A percentile compares a stretch with the other conserved stretches of the same genome.
Conservation (phyloP, 163 green algal genomes). For the Prototheca wickerhamii region DNA sequence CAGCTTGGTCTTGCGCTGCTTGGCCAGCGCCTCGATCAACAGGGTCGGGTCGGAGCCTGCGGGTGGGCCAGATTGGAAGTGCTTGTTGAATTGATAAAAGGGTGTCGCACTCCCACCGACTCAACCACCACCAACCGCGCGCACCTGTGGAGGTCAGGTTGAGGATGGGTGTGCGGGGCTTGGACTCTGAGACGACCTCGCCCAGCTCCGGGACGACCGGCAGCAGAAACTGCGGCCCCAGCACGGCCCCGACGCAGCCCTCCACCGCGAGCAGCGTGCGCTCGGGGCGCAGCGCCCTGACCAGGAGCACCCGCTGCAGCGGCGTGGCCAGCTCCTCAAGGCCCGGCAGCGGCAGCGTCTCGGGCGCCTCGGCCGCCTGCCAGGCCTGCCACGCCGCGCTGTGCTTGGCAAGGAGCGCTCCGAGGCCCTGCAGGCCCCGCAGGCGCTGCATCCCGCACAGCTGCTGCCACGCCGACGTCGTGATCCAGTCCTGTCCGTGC, state of each 20-base stretch:
- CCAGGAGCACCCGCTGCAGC: conserved; percentile 17
- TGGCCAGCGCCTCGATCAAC: conserved; percentile 88
- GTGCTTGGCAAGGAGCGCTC: conserved; percentile 65
- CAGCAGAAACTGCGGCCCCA: conserved; percentile 82
- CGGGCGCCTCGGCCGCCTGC: conserved; percentile 85
- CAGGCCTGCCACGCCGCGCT: conserved; percentile 85
- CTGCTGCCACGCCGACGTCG: neutral
- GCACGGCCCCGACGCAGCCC: conserved; percentile 72
- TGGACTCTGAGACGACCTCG: conserved; percentile 54
- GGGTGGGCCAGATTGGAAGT: no score
- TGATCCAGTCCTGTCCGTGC: neutral
- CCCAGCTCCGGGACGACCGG: conserved; percentile 80
- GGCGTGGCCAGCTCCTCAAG: neutral
- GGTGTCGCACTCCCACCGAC: no score
- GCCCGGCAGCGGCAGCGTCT: conserved; percentile 5
- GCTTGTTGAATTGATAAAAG: no score
- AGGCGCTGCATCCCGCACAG: neutral
- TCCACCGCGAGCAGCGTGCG: conserved; percentile 73
- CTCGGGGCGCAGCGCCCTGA: conserved; percentile 75
- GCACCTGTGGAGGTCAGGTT: no score
- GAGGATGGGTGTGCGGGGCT: conserved; percentile 73
- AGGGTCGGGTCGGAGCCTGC: conserved; percentile 81
- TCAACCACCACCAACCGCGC: no score
- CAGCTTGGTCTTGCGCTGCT: conserved; percentile 84
- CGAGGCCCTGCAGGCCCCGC: conserved; percentile 40